phyloP scores from a whole-genome alignment of 805 yeast genomes.

The Wickerhamiella bombiphila region DNA sequence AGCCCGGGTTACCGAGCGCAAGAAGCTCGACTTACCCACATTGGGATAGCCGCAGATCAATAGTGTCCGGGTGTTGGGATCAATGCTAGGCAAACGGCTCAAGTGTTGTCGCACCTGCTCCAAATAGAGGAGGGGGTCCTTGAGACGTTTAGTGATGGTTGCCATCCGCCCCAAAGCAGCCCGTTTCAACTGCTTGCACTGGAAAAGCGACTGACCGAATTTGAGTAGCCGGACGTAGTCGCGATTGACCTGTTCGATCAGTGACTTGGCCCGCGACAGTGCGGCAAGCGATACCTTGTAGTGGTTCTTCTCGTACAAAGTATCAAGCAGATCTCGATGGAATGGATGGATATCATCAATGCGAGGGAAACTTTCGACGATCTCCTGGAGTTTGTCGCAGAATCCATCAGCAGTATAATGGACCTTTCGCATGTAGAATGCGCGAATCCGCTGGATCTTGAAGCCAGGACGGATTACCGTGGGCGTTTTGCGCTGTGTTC shows the following conservation, averaged over 20 bases:
- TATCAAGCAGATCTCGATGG: conserved; percentile 96
- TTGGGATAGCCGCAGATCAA: conserved; percentile 98
- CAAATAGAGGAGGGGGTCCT: conserved; percentile 81
- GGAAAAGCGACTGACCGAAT: conserved; percentile 95
- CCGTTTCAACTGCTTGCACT: conserved; percentile 95
- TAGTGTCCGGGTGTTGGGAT: conserved; percentile 95
- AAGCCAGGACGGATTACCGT: conserved; percentile 97
- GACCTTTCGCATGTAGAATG: conserved; percentile 97
- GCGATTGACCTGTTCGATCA: conserved; percentile 90
- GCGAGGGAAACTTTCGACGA: conserved; percentile 82
- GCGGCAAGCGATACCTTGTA: conserved; percentile 95
- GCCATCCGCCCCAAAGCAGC: conserved; percentile 99
- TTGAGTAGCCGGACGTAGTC: conserved; percentile 88
- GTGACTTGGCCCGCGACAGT: conserved; percentile 79
- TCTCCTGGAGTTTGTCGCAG: conserved; percentile 76
- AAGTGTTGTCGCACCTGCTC: conserved; percentile 99
- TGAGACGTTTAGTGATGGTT: conserved; percentile 85
- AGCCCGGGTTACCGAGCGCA: conserved; percentile 86
- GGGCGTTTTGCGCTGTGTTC: conserved; percentile 98
- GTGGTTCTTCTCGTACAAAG: conserved; percentile 94
- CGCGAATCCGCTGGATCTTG: conserved; percentile 88
- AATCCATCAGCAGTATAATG: conserved; percentile 94
- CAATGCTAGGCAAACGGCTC: conserved; percentile 95
- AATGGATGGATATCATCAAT: conserved; percentile 96
- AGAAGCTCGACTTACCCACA: conserved; percentile 95